phyloP scores from a whole-genome alignment of 441 rosid genomes.

The Populus hybrid region DNA sequence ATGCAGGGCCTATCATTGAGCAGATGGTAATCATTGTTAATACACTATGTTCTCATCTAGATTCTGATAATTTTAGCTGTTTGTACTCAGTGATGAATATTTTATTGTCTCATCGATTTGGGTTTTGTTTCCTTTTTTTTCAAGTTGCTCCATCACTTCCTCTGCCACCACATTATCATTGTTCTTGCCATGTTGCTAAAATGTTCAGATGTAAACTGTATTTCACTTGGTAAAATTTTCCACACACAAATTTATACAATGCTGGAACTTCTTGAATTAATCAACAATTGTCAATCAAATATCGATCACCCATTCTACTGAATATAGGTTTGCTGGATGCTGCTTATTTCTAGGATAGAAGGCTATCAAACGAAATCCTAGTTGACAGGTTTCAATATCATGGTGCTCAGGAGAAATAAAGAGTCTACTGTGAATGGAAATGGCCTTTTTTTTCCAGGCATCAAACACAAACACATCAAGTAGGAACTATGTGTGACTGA shows the following conservation, averaged over 20 bases:
- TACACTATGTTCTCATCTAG: conserved; percentile 19
- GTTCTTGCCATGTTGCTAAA: neutral
- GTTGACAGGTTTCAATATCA: neutral
- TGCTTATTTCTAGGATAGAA: neutral
- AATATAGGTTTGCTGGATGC: neutral
- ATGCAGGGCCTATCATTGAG: neutral
- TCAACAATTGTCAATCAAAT: neutral
- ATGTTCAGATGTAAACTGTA: neutral
- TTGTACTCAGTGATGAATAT: neutral
- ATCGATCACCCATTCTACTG: neutral
- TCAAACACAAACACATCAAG: neutral
- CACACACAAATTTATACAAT: neutral
- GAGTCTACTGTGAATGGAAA: neutral
- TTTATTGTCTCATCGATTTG: neutral
- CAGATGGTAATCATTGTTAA: conserved; percentile 60
- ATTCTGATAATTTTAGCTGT: conserved; percentile 9
- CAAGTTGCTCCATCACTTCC: neutral
- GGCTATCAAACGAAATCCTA: neutral
- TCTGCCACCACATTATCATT: neutral
- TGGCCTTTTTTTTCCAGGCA: neutral
- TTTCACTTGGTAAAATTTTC: neutral
- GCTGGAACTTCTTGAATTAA: neutral
- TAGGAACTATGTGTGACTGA: neutral
- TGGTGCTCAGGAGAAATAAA: neutral
- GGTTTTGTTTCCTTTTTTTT: neutral